Base-by-base conservation (phyloP, 306 rosid genomes). In the Rosa chinensis region DNA sequence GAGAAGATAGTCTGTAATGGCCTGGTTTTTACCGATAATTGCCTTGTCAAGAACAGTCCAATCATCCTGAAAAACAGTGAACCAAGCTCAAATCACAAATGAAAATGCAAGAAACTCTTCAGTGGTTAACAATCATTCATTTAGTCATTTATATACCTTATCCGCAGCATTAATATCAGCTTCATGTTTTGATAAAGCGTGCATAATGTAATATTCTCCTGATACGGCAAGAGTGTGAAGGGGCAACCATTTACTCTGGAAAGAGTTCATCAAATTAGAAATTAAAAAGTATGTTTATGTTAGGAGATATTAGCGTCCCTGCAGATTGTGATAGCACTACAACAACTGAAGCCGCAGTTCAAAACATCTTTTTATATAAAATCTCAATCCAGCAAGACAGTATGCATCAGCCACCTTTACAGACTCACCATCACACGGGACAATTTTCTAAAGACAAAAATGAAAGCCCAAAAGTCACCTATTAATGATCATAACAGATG, bases 211-310 rank as follows among this genome's bases (percentile, higher is more conserved):
- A 86, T 91, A 87, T 67, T 91, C 97, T 80, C 95, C 94, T 10
- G 90, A 87, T 43, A 97, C 93, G 80, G 91, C 97, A 59, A 91
- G 88, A 50, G 95, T 85, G 75, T 94, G 97, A 73, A 94, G 85
- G 61, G 99, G 99, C 67, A 88, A 82, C 97, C 97, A 92, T 77
- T 89, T 87, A 7, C 70, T 92, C 99, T 94, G 89, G 78, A 89
- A 85, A 58, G 70, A 84, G 49, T 53, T n/a, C 50, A 53, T 53
- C 77, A 5, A n/a, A n/a, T 45, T 28, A 18, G 59, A 75, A 40
- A 35, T 42, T 21, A 12, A 42, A 56, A 58, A 58, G 4, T 16
- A 32, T 74, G 53, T 10, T 72, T 16, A 28, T 47, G 56, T 13
- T 10, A 11, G 53, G 53, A 48, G 53, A 48, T 6, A 3, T 11